Percentiles rank a stretch among this genome's conserved stretches.
These are phyloP conservation scores for Zanthoxylum bungeanum DNA, from an alignment of 345 rosid genomes.

Conservation along the genomic window DNA sequence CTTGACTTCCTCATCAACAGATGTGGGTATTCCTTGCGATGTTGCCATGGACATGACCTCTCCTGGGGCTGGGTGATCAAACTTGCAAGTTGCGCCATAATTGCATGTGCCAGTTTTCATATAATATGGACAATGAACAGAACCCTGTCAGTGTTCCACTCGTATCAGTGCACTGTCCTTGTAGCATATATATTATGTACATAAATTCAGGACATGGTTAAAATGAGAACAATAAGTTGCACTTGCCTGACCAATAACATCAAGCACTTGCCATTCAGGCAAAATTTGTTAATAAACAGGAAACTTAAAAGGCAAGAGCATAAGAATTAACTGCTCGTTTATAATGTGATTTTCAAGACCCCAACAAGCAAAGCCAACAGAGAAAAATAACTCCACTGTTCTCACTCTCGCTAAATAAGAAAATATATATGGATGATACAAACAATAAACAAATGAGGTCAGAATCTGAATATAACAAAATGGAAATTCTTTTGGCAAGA, in stretches of 20 bases:
- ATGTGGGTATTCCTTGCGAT: slow-evolving; percentile 29
- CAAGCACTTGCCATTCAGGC: not conserved
- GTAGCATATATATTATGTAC: not conserved
- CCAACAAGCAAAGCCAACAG: not conserved
- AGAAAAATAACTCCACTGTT: not conserved
- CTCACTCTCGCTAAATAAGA: not conserved
- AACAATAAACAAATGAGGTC: not conserved
- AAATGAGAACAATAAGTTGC: not conserved
- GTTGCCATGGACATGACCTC: slow-evolving; percentile 64
- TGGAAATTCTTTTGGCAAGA: not conserved
- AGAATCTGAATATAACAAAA: not conserved
- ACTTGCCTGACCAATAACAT: not conserved
- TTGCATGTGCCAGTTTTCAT: slow-evolving; percentile 95
- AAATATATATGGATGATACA: not conserved
- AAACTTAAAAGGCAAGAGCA: not conserved
- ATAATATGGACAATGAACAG: slow-evolving; percentile 78
- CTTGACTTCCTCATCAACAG: slow-evolving; percentile 23
- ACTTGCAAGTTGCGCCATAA: slow-evolving; percentile 75
- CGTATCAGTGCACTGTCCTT: not conserved
- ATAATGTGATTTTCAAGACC: not conserved
- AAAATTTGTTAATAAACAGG: not conserved
- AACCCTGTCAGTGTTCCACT: slow-evolving; percentile 47
- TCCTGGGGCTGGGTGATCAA: slow-evolving; percentile 96
- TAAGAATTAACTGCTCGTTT: not conserved
- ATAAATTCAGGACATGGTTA: not conserved